These are phyloP conservation scores for Hemerocallis citrina DNA, from an alignment of 106 monocot species.

Conservation along the genomic window DNA sequence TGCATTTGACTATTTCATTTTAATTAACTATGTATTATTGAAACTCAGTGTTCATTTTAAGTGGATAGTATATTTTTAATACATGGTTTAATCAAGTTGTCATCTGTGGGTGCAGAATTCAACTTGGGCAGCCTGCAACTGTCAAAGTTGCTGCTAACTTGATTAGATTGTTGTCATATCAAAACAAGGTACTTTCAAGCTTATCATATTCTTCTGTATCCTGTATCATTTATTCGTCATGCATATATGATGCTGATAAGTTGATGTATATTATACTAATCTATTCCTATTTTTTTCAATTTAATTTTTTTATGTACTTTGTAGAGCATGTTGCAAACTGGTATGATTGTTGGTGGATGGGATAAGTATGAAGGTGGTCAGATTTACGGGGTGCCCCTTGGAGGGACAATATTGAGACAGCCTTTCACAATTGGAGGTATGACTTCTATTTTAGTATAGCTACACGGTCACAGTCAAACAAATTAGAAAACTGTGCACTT, in stretches of 20 bases:
- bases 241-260: background rate
- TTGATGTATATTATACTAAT: background rate
- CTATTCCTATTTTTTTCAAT: background rate
- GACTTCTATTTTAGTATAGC: background rate
- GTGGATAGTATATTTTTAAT: background rate
- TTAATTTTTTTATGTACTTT: constrained; percentile 13
- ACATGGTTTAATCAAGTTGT: background rate
- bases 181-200: constrained; percentile 73
- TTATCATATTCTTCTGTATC: background rate
- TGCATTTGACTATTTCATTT: background rate
- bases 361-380: constrained; percentile 94
- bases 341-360: constrained; percentile 95
- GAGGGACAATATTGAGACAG: constrained; percentile 83
- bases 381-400: constrained; percentile 90
- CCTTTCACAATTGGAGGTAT: constrained; percentile 91
- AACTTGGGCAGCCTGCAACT: constrained; percentile 85
- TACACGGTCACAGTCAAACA: background rate
- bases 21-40: background rate
- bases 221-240: background rate
- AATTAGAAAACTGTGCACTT: background rate
- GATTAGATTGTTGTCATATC: constrained; percentile 71
- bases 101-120: constrained; percentile 50
- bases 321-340: constrained; percentile 85
- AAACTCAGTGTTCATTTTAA: background rate
- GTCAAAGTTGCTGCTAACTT: constrained; percentile 92